Percentiles rank a stretch among this genome's conserved stretches.
Conservation (phyloP, 1,284 basidiomycete species). For the Thecaphora frezii region DNA sequence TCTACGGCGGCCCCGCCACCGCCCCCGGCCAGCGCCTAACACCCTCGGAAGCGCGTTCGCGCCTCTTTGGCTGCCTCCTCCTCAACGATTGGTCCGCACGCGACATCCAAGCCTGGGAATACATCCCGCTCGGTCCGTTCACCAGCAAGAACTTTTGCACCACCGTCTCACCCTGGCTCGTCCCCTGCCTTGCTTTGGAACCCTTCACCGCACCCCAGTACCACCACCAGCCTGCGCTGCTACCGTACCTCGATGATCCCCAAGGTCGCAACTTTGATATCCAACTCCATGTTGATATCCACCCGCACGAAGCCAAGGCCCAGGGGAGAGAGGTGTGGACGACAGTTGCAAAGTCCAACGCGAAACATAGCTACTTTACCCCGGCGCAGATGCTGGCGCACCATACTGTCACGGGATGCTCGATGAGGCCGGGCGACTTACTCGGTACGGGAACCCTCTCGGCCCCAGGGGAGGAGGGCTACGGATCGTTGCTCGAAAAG, state of each 20-base stretch:
- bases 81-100: conserved; percentile 49
- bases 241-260: conserved; percentile 20
- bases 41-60: conserved; percentile 16
- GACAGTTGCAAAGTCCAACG: conserved; percentile 6
- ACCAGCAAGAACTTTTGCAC: conserved; percentile 37
- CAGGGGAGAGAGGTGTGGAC: conserved; percentile 5
- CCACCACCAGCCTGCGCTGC: conserved; percentile 17
- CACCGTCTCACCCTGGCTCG: conserved; percentile 36
- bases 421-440: conserved; percentile 16
- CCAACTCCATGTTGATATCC: conserved; percentile 12
- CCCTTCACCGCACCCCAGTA: conserved; percentile 14
- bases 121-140: conserved; percentile 30
- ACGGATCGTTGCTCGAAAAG: conserved; percentile 18
- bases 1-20: conserved; percentile 28
- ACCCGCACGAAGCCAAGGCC: background rate
- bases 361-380: conserved; percentile 30
- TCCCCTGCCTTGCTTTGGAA: conserved; percentile 24
- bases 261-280: conserved; percentile 26
- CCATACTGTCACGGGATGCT: conserved; percentile 29
- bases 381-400: conserved; percentile 33
- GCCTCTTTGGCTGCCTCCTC: conserved; percentile 40
- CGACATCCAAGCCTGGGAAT: conserved; percentile 39
- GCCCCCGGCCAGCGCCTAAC: conserved; percentile 20
- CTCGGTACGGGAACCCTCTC: conserved; percentile 30
- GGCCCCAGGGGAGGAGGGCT: conserved; percentile 12